phyloP scores from a whole-genome alignment of 1,284 basidiomycete species.

The Ustilago tritici region DNA sequence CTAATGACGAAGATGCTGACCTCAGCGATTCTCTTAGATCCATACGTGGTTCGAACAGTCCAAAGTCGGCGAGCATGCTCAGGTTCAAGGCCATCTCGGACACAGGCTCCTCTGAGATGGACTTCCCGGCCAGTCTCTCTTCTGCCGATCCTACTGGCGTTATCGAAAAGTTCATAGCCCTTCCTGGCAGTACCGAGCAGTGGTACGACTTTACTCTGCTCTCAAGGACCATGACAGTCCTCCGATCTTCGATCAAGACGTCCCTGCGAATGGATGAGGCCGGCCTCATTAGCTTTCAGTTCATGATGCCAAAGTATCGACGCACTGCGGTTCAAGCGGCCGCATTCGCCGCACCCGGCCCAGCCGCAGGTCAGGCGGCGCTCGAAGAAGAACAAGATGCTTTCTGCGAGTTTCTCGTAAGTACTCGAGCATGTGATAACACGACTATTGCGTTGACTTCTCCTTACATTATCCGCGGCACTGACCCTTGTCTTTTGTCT shows the following conservation, averaged over 20 bases:
- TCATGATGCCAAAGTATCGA: constrained; percentile 60
- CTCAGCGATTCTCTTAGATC: background rate
- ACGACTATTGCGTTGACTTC: background rate
- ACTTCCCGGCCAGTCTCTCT: constrained; percentile 49
- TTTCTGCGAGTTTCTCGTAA: constrained; percentile 59
- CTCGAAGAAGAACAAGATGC: constrained; percentile 54
- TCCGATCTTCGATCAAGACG: constrained; percentile 57
- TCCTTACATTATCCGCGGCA: background rate
- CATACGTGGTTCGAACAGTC: background rate
- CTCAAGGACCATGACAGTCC: constrained; percentile 50
- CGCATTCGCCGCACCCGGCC: background rate
- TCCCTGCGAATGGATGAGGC: constrained; percentile 59
- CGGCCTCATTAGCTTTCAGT: constrained; percentile 62
- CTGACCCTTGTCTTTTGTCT: background rate
- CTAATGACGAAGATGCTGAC: background rate
- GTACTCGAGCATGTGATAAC: background rate
- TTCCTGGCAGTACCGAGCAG: constrained; percentile 37
- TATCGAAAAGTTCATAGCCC: constrained; percentile 50
- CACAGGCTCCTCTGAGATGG: constrained; percentile 49
- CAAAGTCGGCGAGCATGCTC: constrained; percentile 30
- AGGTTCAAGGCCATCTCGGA: constrained; percentile 44
- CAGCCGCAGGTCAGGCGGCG: constrained; percentile 32
- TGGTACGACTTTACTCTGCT: constrained; percentile 54
- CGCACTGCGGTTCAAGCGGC: constrained; percentile 12
- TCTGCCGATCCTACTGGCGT: constrained; percentile 45